Conservation (phyloP, 768 basidiomycete species). For the Cystofilobasidium macerans region DNA sequence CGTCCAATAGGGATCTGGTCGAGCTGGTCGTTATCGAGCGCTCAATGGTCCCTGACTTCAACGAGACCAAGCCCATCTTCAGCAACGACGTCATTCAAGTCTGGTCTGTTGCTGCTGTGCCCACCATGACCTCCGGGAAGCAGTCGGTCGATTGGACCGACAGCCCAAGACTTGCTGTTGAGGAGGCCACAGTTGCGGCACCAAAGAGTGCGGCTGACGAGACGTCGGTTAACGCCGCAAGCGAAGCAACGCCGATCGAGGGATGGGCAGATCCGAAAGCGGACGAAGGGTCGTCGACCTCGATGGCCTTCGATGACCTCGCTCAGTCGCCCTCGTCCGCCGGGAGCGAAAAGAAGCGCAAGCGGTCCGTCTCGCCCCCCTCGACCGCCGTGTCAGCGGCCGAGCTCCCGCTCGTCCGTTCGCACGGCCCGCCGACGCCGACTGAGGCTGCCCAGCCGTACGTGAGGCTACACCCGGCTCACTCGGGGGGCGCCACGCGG, state of each 20-base stretch:
- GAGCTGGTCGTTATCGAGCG: constrained; percentile 15
- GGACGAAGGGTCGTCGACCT: no score
- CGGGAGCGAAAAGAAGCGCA: constrained; percentile 1
- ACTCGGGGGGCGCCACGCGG: neutral
- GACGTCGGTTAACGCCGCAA: no score
- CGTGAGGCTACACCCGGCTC: neutral
- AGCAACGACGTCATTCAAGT: constrained; percentile 1
- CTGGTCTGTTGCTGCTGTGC: neutral
- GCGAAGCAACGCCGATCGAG: no score
- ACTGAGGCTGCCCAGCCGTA: neutral
- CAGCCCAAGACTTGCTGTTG: neutral
- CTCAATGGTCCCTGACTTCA: neutral
- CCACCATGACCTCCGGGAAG: no score
- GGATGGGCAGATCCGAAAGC: no score
- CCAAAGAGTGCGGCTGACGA: no score
- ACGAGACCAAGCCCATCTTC: constrained; percentile 2
- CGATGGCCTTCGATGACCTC: no score
- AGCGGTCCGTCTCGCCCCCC: constrained; percentile 6
- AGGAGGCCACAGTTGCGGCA: neutral
- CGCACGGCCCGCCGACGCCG: neutral
- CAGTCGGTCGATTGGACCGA: neutral
- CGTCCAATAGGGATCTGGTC: neutral
- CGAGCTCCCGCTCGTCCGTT: neutral
- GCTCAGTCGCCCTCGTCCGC: no score
- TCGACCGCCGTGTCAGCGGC: no score